Base-by-base conservation (phyloP, 2,329 filamentous ascomycete species). In the Aspergillus ustus region DNA sequence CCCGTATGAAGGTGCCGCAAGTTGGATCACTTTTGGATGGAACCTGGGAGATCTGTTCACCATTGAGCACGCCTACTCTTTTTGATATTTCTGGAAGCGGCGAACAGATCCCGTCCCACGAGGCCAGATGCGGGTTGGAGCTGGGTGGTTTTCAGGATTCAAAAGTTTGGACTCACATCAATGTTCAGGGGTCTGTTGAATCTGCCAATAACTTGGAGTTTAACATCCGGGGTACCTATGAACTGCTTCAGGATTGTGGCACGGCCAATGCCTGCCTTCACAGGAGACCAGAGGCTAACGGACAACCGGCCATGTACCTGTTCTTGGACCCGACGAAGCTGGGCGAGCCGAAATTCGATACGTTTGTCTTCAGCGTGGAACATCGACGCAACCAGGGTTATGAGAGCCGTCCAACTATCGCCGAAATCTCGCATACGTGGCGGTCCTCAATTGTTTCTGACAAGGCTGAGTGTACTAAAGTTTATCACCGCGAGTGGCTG, bases 271-370 rank as follows among this genome's bases (percentile, higher is more conserved):
- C 80, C 17, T 82, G 82, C 57, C 71, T 89, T 22, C 87, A 89
- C 71, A 82, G 80, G 66, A 81, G 75, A 55, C 54, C 20, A 50
- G 63, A 54, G 17, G 58, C 28, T 43, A 53, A 57, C 7, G 61
- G 62, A 3, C 57, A 55, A 7, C 66, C 53, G 8, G 69, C 77
- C 1, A 57, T 88, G 0, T 89, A 82, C 65, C 71, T 90, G 2
- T 89, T 88, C 67, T 73, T 87, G 3, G 85, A 90, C 57, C 83
- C 86, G 0, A 75, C 79, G 5, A 80, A 80, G 17, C 77, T 83
- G 40, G 82, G 82, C 0, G 70, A 81, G 29, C 71, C 79, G 0
- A 69, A 76, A 0, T 59, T 81, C 5, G 86, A 89, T 68, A 72
- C 71, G 2, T 88, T 87, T 66, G 82, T 89, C 0, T 87, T 90